Base-by-base conservation (phyloP, 2,329 filamentous ascomycete genomes). In the Trichoderma koningiopsis region DNA sequence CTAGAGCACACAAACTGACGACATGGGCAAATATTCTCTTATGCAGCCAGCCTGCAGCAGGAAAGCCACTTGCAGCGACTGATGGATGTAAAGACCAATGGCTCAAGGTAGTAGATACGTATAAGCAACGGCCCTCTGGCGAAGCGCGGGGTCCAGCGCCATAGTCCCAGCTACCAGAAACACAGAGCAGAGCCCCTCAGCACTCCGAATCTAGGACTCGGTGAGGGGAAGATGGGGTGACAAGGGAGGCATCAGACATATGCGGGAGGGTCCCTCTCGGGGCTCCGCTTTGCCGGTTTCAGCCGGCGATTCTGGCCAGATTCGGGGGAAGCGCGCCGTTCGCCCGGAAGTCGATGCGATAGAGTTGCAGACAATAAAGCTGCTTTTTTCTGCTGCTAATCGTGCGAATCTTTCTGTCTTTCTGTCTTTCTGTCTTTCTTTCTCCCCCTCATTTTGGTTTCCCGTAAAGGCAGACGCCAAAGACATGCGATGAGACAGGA, bases 231-330 rank as follows among this genome's bases (percentile, higher is more conserved):
- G 22, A 4, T 24, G 11, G 47, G n/a, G 47, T 5, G n/a, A 22
- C 47, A 49, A 37, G 31, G 47, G 37, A 55, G 6, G 47, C 19
- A 43, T 49, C 47, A 49, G 47, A 29, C 47, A 55, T 4, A 40
- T 49, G n/a, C 47, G 49, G 43, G 49, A 55, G 10, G 49, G 43
- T 19, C 40, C 33, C 33, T 56, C 43, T 40, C 61, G 61, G 61
- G 55, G 61, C 61, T 64, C 61, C 61, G 49, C 49, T 64, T 56
- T 56, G 37, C 49, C 24, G 61, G 61, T 31, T n/a, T 27, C 61
- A 55, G 40, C 11, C 52, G 49, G 61, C 55, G 22, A 40, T 56
- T 35, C 33, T 52, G 33, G 35, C 29, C 49, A 56, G 24, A n/a
- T 64, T 43, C 47, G 49, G 61, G 14, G 61, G 19, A 24, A 37